A percentile compares a stretch with the other conserved stretches of the same genome.
These are phyloP conservation scores for Camellia lanceoleosa DNA, from an alignment of 148 eudicot species.

Conservation along the genomic window DNA sequence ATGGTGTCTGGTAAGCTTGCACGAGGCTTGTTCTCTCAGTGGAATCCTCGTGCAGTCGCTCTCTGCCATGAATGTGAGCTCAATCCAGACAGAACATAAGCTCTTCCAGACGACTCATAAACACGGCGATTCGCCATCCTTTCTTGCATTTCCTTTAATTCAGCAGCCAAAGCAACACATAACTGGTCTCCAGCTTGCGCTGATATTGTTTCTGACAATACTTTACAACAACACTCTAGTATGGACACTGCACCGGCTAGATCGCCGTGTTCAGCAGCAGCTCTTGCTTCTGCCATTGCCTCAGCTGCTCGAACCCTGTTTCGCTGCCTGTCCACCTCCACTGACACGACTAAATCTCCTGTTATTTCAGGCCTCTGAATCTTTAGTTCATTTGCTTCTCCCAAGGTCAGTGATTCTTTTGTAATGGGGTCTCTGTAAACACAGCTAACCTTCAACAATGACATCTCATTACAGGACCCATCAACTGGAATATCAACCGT, in stretches of 20 bases:
- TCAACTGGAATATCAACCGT: constrained; percentile 13
- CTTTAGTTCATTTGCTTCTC: constrained; percentile 10
- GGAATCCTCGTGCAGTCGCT: constrained; percentile 25
- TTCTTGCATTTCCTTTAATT: constrained; percentile 24
- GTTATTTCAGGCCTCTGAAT: constrained; percentile 19
- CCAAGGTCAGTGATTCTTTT: constrained; percentile 10
- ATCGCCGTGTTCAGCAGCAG: constrained; percentile 18
- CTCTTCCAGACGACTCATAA: constrained; percentile 21
- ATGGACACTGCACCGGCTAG: constrained; percentile 14
- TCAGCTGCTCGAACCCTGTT: constrained; percentile 23
- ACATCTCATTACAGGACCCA: constrained; percentile 5
- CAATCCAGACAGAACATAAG: constrained; percentile 23
- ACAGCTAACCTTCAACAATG: constrained; percentile 19
- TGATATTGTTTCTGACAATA: constrained; percentile 13
- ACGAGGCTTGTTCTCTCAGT: constrained; percentile 15
- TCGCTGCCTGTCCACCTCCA: constrained; percentile 28
- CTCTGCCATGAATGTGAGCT: constrained; percentile 26
- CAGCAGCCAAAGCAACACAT: constrained; percentile 22
- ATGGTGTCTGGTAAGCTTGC: constrained; percentile 25
- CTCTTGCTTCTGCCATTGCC: constrained; percentile 25
- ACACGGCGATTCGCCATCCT: constrained; percentile 19
- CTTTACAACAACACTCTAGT: constrained; percentile 16
- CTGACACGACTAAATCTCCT: constrained; percentile 9
- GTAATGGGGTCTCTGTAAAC: constrained; percentile 21
- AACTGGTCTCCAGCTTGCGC: constrained; percentile 15